Conservation (phyloP, 2,329 filamentous ascomycete genomes). For the Aspergillus brunneoviolaceus region DNA sequence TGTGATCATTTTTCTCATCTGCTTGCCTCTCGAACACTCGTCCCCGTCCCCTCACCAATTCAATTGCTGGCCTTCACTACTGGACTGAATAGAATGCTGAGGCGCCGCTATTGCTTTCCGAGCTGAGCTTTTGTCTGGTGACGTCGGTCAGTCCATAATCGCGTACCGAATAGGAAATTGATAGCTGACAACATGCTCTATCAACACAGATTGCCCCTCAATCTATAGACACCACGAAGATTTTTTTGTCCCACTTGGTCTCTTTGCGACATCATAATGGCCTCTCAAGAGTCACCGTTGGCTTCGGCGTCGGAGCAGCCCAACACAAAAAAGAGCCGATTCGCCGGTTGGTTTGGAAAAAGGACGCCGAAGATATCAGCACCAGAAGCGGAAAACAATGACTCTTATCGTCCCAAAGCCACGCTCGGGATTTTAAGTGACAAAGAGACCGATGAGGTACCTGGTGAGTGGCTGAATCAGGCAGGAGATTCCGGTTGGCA, state of each 20-base stretch:
- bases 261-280: slow-evolving; percentile 1
- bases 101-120: background rate
- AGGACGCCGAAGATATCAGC: slow-evolving; percentile 6
- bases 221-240: background rate
- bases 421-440: slow-evolving; percentile 82
- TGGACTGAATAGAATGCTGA: background rate
- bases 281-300: slow-evolving; percentile 1
- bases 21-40: background rate
- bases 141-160: background rate
- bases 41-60: background rate
- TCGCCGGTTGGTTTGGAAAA: slow-evolving; percentile 21
- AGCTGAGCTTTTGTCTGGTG: background rate
- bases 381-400: slow-evolving; percentile 14
- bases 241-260: background rate
- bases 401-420: slow-evolving; percentile 46
- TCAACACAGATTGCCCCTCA: background rate
- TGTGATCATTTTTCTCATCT: background rate
- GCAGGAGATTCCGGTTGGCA: background rate
- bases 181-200: background rate
- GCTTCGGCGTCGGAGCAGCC: background rate
- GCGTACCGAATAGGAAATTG: background rate
- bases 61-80: background rate
- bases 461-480: slow-evolving; percentile 56
- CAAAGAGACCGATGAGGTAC: slow-evolving; percentile 77
- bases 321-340: slow-evolving; percentile 12